These are phyloP conservation scores for Lumnitzera littorea DNA, from an alignment of 345 rosid species.

Conservation along the genomic window DNA sequence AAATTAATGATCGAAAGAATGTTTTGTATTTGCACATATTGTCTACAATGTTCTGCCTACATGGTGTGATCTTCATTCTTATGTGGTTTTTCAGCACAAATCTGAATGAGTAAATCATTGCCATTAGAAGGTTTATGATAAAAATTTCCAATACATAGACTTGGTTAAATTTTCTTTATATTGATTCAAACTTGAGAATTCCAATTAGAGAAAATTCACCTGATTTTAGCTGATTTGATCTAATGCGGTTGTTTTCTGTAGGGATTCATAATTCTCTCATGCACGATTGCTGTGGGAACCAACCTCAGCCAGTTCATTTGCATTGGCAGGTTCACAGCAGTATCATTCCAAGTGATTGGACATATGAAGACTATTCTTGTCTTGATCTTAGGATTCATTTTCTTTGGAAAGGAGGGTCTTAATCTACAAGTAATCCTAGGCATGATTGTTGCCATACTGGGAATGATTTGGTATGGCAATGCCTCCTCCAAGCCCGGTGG, in stretches of 20 bases:
- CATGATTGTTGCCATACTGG: conserved; percentile 75
- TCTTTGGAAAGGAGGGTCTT: conserved; percentile 94
- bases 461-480: conserved; percentile 97
- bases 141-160: no score
- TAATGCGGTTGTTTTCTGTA: conserved; percentile 24
- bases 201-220: no score
- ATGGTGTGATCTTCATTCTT: no score
- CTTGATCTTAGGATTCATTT: conserved; percentile 70
- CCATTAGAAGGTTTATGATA: no score
- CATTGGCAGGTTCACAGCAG: conserved; percentile 94
- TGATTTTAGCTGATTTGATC: no score
- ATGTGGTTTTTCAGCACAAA: no score
- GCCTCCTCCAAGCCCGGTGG: conserved; percentile 97
- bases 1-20: no score
- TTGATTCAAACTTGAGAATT: no score
- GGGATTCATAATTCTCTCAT: conserved; percentile 75
- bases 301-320: conserved; percentile 99
- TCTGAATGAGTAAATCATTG: no score
- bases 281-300: conserved; percentile 90
- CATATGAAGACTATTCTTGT: conserved; percentile 99
- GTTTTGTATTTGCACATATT: no score
- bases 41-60: no score
- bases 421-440: conserved; percentile 80
- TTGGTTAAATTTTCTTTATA: no score
- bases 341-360: conserved; percentile 95